A percentile compares a stretch with the other conserved stretches of the same genome.
Conservation (phyloP, 2,329 filamentous ascomycete species). For the Fusarium humuli region DNA sequence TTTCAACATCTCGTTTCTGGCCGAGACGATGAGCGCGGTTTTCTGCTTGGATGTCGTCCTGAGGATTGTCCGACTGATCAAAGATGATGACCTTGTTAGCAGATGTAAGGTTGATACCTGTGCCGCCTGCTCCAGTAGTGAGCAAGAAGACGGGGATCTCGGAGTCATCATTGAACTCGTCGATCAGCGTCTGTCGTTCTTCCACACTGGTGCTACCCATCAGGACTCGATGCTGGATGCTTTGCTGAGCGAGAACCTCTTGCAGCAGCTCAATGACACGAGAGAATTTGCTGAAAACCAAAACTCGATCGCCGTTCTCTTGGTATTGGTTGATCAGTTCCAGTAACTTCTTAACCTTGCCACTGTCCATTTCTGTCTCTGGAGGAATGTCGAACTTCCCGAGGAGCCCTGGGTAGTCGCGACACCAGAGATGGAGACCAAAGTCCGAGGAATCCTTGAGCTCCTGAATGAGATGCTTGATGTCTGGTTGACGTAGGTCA, state of each 20-base stretch:
- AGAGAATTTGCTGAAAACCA: slow-evolving; percentile 95
- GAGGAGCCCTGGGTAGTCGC: slow-evolving; percentile 66
- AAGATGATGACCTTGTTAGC: slow-evolving; percentile 99
- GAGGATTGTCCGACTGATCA: slow-evolving; percentile 96
- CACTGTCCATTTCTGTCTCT: slow-evolving; percentile 70
- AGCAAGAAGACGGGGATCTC: slow-evolving; percentile 91
- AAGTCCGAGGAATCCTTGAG: slow-evolving; percentile 72
- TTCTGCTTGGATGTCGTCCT: slow-evolving; percentile 98
- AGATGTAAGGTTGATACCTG: slow-evolving; percentile 93
- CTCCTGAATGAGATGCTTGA: slow-evolving; percentile 66
- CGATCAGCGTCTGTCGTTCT: slow-evolving; percentile 86
- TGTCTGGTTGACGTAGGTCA: slow-evolving; percentile 64
- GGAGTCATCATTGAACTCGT: slow-evolving; percentile 81
- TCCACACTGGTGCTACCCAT: slow-evolving; percentile 86
- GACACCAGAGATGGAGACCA: slow-evolving; percentile 73
- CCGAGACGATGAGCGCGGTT: slow-evolving; percentile 96
- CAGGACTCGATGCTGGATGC: slow-evolving; percentile 84
- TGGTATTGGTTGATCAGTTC: slow-evolving; percentile 79
- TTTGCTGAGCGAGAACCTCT: slow-evolving; percentile 78
- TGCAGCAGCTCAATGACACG: slow-evolving; percentile 91
- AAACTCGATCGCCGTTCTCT: slow-evolving; percentile 82
- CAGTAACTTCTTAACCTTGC: slow-evolving; percentile 86
- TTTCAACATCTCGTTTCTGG: slow-evolving; percentile 89
- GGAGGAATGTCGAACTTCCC: slow-evolving; percentile 65
- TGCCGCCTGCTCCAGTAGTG: slow-evolving; percentile 94